Evolutionary conservation across 345 rosid species (phyloP).

Genomic region (Gossypium mustelinum): DNA sequence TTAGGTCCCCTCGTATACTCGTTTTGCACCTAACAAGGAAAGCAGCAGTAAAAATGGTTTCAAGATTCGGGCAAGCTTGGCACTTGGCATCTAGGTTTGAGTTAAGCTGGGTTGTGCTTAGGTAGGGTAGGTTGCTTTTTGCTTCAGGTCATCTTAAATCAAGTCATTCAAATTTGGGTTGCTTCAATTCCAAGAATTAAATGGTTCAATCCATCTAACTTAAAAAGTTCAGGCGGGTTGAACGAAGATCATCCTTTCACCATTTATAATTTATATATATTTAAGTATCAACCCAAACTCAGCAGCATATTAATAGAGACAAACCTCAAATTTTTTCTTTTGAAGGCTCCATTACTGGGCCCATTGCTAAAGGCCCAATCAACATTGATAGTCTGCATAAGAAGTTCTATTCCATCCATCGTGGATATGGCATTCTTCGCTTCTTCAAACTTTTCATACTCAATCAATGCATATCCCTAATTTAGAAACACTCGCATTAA

Average conservation of each 20-base stretch:
- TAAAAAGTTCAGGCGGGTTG: neutral
- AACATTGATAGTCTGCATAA: conserved; percentile 50
- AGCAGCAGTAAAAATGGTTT: neutral
- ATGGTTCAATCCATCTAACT: no score
- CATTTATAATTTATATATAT: neutral
- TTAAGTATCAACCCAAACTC: neutral
- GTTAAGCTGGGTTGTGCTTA: neutral
- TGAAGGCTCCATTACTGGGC: conserved; percentile 43
- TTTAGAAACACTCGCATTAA: neutral
- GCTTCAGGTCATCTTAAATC: neutral
- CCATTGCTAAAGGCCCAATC: conserved; percentile 86
- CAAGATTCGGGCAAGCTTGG: neutral
- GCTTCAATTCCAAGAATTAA: neutral
- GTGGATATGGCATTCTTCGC: conserved; percentile 4
- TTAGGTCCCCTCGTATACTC: neutral
- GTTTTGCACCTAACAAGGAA: no score
- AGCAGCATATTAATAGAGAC: conserved; percentile 6
- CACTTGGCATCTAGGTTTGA: neutral
- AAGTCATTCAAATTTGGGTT: neutral
- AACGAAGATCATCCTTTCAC: neutral
- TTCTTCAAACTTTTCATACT: conserved; percentile 3
- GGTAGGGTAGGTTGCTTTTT: neutral
- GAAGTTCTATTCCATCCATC: conserved; percentile 50
- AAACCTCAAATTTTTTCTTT: conserved; percentile 49
- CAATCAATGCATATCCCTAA: conserved; percentile 74